Evolutionary conservation across 129 eudicot genomes (phyloP).

Genomic region (Dittrichia graveolens): DNA sequence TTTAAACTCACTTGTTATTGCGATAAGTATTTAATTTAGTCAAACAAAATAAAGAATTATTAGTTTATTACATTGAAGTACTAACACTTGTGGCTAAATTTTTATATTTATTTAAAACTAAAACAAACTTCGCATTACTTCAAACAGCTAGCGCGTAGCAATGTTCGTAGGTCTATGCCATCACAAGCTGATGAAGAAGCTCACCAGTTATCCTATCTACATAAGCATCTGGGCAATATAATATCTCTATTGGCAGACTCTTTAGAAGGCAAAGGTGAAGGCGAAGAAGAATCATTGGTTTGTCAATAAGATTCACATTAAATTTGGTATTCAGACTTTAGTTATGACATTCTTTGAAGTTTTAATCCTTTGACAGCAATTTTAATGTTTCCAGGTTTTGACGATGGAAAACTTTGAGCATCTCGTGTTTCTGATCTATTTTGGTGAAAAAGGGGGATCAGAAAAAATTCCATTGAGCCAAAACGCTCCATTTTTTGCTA

Average conservation of each 20-base stretch:
- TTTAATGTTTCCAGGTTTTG: conserved; percentile 59
- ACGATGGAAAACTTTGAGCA: conserved; percentile 44
- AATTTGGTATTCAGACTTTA: not conserved
- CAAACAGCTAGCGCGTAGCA: conserved; percentile 89
- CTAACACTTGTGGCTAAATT: too few relatives aligned
- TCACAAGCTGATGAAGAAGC: conserved; percentile 99
- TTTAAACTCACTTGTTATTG: not conserved
- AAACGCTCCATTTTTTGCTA: conserved; percentile 88
- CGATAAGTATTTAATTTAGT: too few relatives aligned
- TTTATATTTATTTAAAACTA: conserved; percentile 8
- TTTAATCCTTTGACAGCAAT: not conserved
- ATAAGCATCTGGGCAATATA: conserved; percentile 87
- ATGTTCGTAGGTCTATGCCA: conserved; percentile 88
- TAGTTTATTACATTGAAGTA: too few relatives aligned
- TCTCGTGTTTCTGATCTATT: conserved; percentile 39
- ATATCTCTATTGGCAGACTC: conserved; percentile 79
- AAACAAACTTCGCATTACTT: conserved; percentile 22
- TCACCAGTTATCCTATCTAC: conserved; percentile 91
- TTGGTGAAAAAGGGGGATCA: conserved; percentile 45
- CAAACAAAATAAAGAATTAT: too few relatives aligned
- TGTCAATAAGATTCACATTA: conserved; percentile 30
- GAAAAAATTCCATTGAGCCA: conserved; percentile 63
- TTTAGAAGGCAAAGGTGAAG: conserved; percentile 61
- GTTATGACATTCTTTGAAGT: not conserved
- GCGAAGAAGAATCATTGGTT: conserved; percentile 88